Percentiles rank a stretch among this genome's conserved stretches.
Conservation (phyloP, 2,329 filamentous ascomycete species). For the Pyricularia grisea region DNA sequence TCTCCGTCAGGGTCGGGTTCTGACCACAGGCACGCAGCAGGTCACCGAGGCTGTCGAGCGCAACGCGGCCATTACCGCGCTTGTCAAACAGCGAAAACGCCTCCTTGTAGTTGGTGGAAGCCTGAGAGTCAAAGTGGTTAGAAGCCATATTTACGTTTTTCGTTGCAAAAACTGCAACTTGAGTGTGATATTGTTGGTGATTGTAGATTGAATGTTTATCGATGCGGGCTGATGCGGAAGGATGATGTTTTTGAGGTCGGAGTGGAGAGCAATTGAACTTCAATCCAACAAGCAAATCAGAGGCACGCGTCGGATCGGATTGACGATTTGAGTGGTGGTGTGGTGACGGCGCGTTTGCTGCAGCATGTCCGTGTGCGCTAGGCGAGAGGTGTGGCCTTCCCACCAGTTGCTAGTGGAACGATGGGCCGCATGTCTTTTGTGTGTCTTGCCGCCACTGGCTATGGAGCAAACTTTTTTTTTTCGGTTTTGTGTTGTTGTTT, state of each 20-base stretch:
- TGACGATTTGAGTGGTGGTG: not conserved
- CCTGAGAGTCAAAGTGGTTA: constrained; percentile 49
- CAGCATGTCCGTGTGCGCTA: not conserved
- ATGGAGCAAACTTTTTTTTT: not conserved
- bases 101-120: constrained; percentile 99
- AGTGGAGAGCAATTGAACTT: not conserved
- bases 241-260: not conserved
- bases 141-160: constrained; percentile 30
- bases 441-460: not conserved
- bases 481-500: not conserved
- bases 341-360: not conserved
- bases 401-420: not conserved
- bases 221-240: not conserved
- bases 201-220: no score
- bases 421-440: not conserved
- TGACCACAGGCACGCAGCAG: constrained; percentile 93
- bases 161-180: not conserved
- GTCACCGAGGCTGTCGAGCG: constrained; percentile 80
- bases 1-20: constrained; percentile 92
- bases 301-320: not conserved
- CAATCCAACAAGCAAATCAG: not conserved
- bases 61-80: constrained; percentile 89
- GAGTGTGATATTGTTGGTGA: not conserved
- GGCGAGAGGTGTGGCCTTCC: not conserved
- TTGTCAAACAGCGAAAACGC: constrained; percentile 99